These are phyloP conservation scores for Coemansia sp. DNA, from an alignment of 192 early-diverging fungal genomes.

Conservation along the genomic window DNA sequence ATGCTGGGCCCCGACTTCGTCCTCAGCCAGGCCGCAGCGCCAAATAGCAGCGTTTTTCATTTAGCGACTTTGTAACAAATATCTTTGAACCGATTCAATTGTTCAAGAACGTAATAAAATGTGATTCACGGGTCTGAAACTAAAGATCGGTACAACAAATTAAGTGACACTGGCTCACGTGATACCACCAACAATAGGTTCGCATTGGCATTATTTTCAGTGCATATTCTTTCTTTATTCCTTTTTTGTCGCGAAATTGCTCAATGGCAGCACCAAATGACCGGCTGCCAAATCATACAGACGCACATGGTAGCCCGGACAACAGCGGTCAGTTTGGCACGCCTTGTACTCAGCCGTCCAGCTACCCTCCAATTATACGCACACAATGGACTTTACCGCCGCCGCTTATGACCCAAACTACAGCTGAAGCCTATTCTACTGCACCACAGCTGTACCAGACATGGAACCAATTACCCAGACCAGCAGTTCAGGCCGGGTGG, in stretches of 20 bases:
- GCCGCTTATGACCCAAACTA: not conserved
- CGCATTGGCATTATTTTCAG: too few species aligned
- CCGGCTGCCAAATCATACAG: constrained; percentile 1
- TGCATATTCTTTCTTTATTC: not conserved
- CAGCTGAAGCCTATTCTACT: not conserved
- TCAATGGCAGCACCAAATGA: constrained; percentile 10
- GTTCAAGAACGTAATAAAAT: too few species aligned
- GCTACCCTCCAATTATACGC: not conserved
- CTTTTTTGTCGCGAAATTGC: not conserved
- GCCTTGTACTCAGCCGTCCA: not conserved
- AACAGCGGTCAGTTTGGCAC: not conserved
- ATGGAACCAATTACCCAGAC: not conserved
- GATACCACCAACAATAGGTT: too few species aligned
- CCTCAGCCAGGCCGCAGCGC: too few species aligned
- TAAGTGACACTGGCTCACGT: too few species aligned
- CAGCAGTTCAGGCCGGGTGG: not conserved
- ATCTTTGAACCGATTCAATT: too few species aligned
- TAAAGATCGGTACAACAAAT: too few species aligned
- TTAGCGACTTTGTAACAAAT: too few species aligned
- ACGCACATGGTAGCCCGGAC: not conserved
- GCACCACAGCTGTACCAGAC: not conserved
- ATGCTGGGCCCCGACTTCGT: too few species aligned
- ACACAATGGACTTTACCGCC: not conserved
- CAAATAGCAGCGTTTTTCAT: too few species aligned
- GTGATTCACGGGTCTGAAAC: too few species aligned